Evolutionary conservation across 2,329 filamentous ascomycete genomes (phyloP).

Genomic region (Fusarium ambrosium): DNA sequence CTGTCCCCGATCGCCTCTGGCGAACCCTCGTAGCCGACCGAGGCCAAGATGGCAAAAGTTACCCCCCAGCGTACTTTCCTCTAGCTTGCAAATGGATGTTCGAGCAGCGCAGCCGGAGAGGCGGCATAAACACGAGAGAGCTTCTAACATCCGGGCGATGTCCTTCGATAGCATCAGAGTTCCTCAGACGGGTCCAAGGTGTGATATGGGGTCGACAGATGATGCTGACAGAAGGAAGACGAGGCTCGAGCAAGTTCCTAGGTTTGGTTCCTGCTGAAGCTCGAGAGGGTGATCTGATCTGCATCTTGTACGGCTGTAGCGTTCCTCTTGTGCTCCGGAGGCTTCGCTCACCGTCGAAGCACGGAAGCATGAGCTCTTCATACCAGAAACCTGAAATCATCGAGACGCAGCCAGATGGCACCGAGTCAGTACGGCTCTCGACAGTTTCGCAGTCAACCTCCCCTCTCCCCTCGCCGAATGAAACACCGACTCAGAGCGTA

Average conservation of each 20-base stretch:
- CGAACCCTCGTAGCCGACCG: neutral
- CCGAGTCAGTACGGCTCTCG: neutral
- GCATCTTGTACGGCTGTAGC: neutral
- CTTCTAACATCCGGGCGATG: neutral
- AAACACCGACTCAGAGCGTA: neutral
- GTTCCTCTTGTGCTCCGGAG: neutral
- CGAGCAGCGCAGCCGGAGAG: neutral
- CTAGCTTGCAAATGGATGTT: neutral
- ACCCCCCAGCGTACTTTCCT: neutral
- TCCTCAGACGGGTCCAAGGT: neutral
- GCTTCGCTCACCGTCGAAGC: neutral
- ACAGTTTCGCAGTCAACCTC: neutral
- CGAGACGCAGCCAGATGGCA: neutral
- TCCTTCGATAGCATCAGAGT: neutral
- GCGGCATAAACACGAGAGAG: neutral
- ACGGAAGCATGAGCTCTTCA: neutral
- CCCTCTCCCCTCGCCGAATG: neutral
- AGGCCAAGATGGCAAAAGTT: neutral
- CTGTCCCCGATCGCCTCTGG: neutral
- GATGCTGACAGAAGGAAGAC: neutral
- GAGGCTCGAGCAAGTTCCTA: neutral
- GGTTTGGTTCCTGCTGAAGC: neutral
- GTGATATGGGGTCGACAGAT: neutral
- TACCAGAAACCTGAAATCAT: neutral
- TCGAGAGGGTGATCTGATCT: neutral